Evolutionary conservation across 257 asterid genomes (phyloP).

Genomic region (Lithospermum erythrorhizon): DNA sequence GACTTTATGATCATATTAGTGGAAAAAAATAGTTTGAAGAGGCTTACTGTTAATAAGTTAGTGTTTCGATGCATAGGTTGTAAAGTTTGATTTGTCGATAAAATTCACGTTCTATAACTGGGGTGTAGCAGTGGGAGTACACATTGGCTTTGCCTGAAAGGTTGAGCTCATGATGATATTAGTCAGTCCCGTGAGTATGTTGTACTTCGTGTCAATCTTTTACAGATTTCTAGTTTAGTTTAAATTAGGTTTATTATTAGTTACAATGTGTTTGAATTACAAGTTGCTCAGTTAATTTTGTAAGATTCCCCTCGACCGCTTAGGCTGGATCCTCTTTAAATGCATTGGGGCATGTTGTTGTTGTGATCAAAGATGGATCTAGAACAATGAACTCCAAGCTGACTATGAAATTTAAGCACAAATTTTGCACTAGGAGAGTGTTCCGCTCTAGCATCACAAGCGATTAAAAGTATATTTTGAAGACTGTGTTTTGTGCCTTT

Average conservation of each 20-base stretch:
- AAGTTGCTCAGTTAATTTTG: too few relatives aligned
- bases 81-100: too few relatives aligned
- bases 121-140: too few relatives aligned
- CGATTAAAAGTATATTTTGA: too few relatives aligned
- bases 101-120: too few relatives aligned
- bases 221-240: neutral
- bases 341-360: too few relatives aligned
- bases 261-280: neutral
- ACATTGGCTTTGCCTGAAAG: neutral
- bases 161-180: neutral
- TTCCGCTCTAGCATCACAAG: neutral
- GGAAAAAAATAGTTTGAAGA: neutral
- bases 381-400: neutral
- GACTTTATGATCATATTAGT: neutral
- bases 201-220: too few relatives aligned
- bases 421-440: too few relatives aligned
- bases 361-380: neutral
- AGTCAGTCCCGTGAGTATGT: neutral
- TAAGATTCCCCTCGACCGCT: too few relatives aligned
- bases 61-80: neutral
- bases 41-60: neutral
- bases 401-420: neutral
- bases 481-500: too few relatives aligned
- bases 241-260: neutral
- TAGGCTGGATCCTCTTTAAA: too few relatives aligned